Evolutionary conservation across 805 yeast genomes (phyloP), one percentile per base, ranked within the genome.

Genomic region (Saccharomycopsis fibuligera): DNA sequence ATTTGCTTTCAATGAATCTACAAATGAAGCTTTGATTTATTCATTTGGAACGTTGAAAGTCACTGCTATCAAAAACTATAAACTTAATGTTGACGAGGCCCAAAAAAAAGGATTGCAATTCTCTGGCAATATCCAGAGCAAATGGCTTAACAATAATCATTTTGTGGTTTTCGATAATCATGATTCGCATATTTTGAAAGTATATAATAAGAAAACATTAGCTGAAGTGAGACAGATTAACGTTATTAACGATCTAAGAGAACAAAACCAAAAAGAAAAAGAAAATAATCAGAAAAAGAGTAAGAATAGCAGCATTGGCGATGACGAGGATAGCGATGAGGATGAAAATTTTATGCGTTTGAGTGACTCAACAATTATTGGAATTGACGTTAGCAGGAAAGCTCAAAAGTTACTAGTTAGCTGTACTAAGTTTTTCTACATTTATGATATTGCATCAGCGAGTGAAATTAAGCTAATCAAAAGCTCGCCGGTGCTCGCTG

Each of bases 261-360:
- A 17, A 23, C 40, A 35, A 35, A 19, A 30, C 16, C 19, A 8
- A 31, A 39, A 45, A 23, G 16, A 23, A 16, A 35, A 45, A 30
- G 35, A 45, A 31, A 27, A 23, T 6, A 21, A 27, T n/a, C 27
- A 31, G 5, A 24, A 42, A 21, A 14, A 29, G 16, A 35, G 24
- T 6, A 21, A 39, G 6, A 21, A 36, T 8, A 33, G 19, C n/a
- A 35, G 33, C 12, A 27, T 35, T 16, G 44, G 23, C 21, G 50
- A 41, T 19, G 38, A 35, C 9, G 54, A 44, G 2, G 47, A 49
- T 33, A 49, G 50, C 10, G 53, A 51, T 12, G 54, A 51, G 16
- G 51, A 47, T 14, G 38, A 30, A 14, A 48, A 44, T 16, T 52
- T 52, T 14, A 31, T 52, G 27, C 55, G 54, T n/a, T 38, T 52